phyloP scores from a whole-genome alignment of 1,139 yeast species.

The Yamadazyma mexicana region DNA sequence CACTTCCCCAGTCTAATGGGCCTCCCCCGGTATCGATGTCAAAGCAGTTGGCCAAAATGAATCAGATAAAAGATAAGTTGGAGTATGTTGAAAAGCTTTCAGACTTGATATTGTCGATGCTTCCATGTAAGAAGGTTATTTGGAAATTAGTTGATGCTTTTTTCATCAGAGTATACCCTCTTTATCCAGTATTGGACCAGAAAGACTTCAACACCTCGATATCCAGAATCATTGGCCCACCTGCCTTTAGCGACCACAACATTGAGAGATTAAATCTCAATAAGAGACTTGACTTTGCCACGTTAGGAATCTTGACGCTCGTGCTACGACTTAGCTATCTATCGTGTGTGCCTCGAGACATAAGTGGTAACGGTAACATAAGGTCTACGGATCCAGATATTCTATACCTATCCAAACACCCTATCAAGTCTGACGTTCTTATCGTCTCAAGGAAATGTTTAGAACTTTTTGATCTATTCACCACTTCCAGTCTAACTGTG shows the following conservation, averaged over 20 bases:
- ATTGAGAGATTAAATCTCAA: slow-evolving; percentile 20
- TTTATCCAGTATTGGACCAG: slow-evolving; percentile 51
- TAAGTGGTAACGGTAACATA: slow-evolving; percentile 22
- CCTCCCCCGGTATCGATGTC: not conserved
- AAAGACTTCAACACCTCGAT: slow-evolving; percentile 21
- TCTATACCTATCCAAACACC: slow-evolving; percentile 8
- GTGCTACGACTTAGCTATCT: slow-evolving; percentile 31
- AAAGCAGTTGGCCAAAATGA: not conserved
- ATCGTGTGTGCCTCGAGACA: slow-evolving; percentile 25
- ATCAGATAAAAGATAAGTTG: not conserved
- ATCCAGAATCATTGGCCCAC: slow-evolving; percentile 25
- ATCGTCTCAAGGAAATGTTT: slow-evolving; percentile 39
- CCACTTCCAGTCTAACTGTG: slow-evolving; percentile 43
- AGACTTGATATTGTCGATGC: slow-evolving; percentile 9
- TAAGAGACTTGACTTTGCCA: slow-evolving; percentile 32
- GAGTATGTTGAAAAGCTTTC: slow-evolving; percentile 1
- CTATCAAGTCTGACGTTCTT: slow-evolving; percentile 30
- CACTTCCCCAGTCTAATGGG: slow-evolving; percentile 6
- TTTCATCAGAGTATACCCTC: slow-evolving; percentile 44
- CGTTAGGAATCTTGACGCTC: slow-evolving; percentile 29
- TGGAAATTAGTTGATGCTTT: slow-evolving; percentile 50
- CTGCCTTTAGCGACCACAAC: slow-evolving; percentile 14
- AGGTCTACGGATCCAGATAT: slow-evolving; percentile 18
- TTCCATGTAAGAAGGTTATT: slow-evolving; percentile 44
- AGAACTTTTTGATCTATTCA: slow-evolving; percentile 36